Evolutionary conservation across 768 basidiomycete genomes (phyloP).

Genomic region (Boletellus ananiceps): DNA sequence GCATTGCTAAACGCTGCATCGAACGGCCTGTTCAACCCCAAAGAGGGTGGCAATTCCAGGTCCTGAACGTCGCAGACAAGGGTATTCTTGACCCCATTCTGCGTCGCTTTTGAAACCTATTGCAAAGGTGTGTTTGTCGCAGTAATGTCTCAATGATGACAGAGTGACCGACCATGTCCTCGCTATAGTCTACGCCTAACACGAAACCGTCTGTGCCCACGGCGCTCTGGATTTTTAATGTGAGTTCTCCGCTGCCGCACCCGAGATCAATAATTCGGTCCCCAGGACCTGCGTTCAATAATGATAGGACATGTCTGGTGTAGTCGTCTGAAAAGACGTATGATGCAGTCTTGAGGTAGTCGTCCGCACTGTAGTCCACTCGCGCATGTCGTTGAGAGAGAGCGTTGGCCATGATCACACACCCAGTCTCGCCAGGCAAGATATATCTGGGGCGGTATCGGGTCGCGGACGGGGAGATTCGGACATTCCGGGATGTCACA

Average conservation of each 20-base stretch:
- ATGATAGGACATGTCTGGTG: constrained; percentile 50
- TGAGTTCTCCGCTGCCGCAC: constrained; percentile 81
- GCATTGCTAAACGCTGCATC: constrained; percentile 82
- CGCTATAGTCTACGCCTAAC: constrained; percentile 65
- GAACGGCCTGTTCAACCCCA: constrained; percentile 39
- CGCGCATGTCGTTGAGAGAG: background rate
- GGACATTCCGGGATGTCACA: too few relatives aligned
- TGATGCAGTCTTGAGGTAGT: constrained; percentile 59
- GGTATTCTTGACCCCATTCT: constrained; percentile 42
- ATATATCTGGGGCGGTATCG: background rate
- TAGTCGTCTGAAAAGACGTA: constrained; percentile 60
- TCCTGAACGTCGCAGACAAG: constrained; percentile 55
- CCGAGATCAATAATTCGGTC: constrained; percentile 74
- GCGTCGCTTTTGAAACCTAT: constrained; percentile 52
- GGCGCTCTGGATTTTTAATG: constrained; percentile 47
- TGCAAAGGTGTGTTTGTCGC: background rate
- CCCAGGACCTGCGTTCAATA: constrained; percentile 60
- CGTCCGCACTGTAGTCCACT: constrained; percentile 53
- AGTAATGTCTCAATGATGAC: background rate
- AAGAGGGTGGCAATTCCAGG: constrained; percentile 33
- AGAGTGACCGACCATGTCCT: constrained; percentile 59
- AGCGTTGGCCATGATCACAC: constrained; percentile 9
- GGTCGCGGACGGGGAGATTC: too few relatives aligned
- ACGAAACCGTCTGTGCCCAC: constrained; percentile 53
- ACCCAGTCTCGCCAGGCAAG: background rate